These are phyloP conservation scores for Trichoderma asperelloides DNA, from an alignment of 495 filamentous ascomycete species.

Conservation along the genomic window DNA sequence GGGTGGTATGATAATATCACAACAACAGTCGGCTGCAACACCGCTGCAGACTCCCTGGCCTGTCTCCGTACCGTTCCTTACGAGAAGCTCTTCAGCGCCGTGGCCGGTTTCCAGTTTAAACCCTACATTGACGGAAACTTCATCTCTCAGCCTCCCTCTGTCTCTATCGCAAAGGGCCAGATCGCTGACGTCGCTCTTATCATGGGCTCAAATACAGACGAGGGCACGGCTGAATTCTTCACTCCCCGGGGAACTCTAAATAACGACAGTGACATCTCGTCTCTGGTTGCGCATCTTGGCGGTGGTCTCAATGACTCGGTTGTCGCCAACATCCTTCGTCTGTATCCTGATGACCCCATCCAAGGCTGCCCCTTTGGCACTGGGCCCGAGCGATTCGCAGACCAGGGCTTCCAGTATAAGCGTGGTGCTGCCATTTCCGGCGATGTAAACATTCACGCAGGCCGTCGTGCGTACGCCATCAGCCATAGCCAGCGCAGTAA, in stretches of 20 bases:
- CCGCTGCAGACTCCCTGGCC: not conserved
- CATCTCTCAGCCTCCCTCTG: not conserved
- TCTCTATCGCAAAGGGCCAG: not conserved
- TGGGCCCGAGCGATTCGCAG: conserved; percentile 25
- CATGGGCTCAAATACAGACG: not conserved
- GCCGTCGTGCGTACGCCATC: conserved; percentile 13
- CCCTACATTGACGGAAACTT: not conserved
- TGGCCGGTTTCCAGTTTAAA: not conserved
- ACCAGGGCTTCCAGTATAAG: conserved; percentile 20
- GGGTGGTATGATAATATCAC: conserved; percentile 4
- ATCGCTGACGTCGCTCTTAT: conserved; percentile 2
- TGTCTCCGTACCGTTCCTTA: conserved; percentile 1
- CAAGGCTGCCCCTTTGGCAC: conserved; percentile 30
- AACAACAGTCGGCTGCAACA: not conserved
- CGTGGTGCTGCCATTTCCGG: conserved; percentile 19
- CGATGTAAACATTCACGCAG: conserved; percentile 17
- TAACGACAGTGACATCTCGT: not conserved
- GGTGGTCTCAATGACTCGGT: conserved; percentile 9
- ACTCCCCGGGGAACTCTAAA: not conserved
- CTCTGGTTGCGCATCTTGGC: conserved; percentile 1
- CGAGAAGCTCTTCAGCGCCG: not conserved
- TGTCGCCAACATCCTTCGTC: conserved; percentile 23
- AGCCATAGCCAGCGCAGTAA: not conserved
- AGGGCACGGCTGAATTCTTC: conserved; percentile 1
- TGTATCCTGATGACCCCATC: conserved; percentile 38